Percentiles rank a stretch among this genome's conserved stretches.
phyloP scores from a whole-genome alignment of 768 basidiomycete genomes.

The Macrolepiota albuminosa region DNA sequence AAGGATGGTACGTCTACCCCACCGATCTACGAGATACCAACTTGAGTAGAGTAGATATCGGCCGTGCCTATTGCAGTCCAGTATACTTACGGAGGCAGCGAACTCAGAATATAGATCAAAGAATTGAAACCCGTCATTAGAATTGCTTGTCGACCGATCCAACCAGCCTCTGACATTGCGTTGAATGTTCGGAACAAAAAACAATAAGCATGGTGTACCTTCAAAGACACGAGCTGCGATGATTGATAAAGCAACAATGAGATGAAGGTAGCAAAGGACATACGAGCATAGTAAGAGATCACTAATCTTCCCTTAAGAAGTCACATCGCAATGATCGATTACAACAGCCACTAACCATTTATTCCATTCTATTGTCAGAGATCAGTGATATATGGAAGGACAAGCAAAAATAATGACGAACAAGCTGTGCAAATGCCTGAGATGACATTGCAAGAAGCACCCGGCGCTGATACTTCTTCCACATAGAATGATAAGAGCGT shows the following conservation, averaged over 20 bases:
- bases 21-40: constrained; percentile 82
- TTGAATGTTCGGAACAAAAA: not conserved
- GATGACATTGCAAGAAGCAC: constrained; percentile 94
- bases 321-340: not conserved
- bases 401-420: constrained; percentile 32
- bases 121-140: constrained; percentile 89
- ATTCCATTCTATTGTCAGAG: constrained; percentile 72
- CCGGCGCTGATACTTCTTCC: constrained; percentile 80
- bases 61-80: not conserved
- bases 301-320: constrained; percentile 40
- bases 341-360: constrained; percentile 55
- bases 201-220: constrained; percentile 39
- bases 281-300: constrained; percentile 92
- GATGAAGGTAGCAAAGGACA: constrained; percentile 23
- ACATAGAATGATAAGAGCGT: constrained; percentile 77
- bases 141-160: constrained; percentile 81
- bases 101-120: constrained; percentile 63
- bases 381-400: not conserved
- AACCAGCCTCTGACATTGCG: constrained; percentile 63
- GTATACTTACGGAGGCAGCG: constrained; percentile 60
- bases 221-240: constrained; percentile 84
- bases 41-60: constrained; percentile 30
- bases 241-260: not conserved
- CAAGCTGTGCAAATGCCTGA: constrained; percentile 92
- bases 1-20: constrained; percentile 78